Evolutionary conservation across 257 asterid genomes (phyloP).

Genomic region (Solanum peruvianum): DNA sequence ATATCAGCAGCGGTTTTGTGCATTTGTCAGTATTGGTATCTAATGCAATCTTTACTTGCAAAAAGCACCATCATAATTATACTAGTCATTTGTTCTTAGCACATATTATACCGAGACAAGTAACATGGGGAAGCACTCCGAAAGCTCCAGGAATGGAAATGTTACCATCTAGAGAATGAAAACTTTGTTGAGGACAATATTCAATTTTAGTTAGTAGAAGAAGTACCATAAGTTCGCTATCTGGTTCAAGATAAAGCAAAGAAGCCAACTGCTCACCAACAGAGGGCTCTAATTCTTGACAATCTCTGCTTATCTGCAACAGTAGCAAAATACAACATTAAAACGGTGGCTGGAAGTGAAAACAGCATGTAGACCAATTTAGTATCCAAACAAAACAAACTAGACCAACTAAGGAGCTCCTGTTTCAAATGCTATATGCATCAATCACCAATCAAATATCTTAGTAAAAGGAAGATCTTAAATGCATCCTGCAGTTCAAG

Average conservation of each 20-base stretch:
- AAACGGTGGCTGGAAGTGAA: neutral
- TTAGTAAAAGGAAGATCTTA: neutral
- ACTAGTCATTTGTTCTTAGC: neutral
- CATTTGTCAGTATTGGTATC: neutral
- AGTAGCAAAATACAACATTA: slow-evolving; percentile 4
- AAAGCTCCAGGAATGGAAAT: neutral
- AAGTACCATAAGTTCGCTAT: slow-evolving; percentile 89
- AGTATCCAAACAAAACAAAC: neutral
- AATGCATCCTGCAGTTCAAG: neutral
- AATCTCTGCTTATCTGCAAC: slow-evolving; percentile 92
- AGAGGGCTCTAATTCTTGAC: slow-evolving; percentile 85
- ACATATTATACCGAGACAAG: neutral
- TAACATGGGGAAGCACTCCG: neutral
- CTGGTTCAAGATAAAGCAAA: slow-evolving; percentile 82
- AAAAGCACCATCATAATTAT: neutral
- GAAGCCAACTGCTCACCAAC: slow-evolving; percentile 85
- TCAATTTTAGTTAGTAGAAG: neutral
- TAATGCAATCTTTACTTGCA: neutral
- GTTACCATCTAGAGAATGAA: neutral
- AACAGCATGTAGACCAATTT: neutral
- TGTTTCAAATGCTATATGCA: neutral
- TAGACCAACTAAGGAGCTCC: neutral
- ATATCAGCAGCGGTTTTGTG: neutral
- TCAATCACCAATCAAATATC: neutral
- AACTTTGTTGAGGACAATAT: neutral